Conservation (phyloP, 805 yeast genomes). For the Starmerella tilneyi region DNA sequence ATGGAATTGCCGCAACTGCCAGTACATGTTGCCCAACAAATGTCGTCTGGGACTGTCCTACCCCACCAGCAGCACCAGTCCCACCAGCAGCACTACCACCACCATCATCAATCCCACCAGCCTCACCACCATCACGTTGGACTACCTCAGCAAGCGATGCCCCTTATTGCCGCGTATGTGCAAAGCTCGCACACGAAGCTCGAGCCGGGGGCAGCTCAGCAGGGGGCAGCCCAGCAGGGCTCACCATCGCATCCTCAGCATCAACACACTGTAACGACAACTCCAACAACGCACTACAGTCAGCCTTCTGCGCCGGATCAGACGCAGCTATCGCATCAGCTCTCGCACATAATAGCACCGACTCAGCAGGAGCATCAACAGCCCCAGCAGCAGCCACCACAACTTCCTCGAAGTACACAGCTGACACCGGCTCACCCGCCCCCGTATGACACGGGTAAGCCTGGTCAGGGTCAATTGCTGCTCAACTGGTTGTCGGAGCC, state of each 20-base stretch:
- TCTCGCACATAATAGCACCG: background rate
- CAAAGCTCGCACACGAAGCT: background rate
- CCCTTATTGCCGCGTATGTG: background rate
- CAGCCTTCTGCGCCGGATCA: too few species aligned
- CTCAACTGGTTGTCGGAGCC: constrained; percentile 12
- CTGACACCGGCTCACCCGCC: background rate
- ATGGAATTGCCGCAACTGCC: too few species aligned
- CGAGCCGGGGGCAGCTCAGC: background rate
- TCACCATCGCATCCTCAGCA: too few species aligned
- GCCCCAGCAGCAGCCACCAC: background rate
- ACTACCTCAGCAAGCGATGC: background rate
- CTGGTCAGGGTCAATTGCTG: background rate
- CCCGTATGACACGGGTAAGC: background rate
- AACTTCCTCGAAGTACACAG: background rate
- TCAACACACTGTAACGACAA: too few species aligned
- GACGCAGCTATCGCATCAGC: too few species aligned
- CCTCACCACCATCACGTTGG: too few species aligned
- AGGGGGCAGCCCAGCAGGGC: too few species aligned
- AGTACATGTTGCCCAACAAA: too few species aligned
- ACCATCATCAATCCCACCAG: too few species aligned
- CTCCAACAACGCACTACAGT: too few species aligned
- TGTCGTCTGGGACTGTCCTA: too few species aligned
- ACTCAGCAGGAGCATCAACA: background rate
- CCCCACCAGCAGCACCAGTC: background rate
- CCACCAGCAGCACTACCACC: too few species aligned